Evolutionary conservation across 73 alveolate species (phyloP).

Genomic region (Symbiodinium pilosum): DNA sequence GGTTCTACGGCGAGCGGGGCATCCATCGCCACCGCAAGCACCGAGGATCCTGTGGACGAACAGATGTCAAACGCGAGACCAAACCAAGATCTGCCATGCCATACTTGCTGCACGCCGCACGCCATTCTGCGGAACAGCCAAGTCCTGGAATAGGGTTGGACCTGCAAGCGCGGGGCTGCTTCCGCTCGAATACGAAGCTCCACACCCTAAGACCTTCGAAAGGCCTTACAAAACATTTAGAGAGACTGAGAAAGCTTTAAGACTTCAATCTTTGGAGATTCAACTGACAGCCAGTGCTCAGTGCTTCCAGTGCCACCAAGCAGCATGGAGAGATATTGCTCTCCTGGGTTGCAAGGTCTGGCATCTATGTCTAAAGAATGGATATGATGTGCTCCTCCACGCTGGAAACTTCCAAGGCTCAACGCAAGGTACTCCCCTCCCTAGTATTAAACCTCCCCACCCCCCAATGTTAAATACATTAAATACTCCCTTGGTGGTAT

Average conservation of each 20-base stretch:
- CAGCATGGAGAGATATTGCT: conserved; percentile 2
- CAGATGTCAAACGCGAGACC: too few species aligned
- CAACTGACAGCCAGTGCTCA: not conserved
- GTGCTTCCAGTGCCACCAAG: not conserved
- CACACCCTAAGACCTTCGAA: not conserved
- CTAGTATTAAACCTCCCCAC: too few species aligned
- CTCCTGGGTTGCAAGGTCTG: too few species aligned
- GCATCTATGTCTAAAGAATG: too few species aligned
- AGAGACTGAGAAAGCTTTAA: too few species aligned
- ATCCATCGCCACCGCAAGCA: conserved; percentile 3
- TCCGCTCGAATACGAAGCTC: not conserved
- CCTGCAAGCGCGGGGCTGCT: not conserved
- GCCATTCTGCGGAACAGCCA: not conserved
- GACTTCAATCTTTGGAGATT: too few species aligned
- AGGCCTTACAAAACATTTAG: too few species aligned
- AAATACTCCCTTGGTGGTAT: too few species aligned
- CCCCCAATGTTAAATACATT: too few species aligned
- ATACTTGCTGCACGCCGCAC: not conserved
- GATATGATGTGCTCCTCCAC: too few species aligned
- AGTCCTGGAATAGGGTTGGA: conserved; percentile 20
- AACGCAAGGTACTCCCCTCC: too few species aligned
- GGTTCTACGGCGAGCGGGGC: conserved; percentile 10
- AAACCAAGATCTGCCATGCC: not conserved
- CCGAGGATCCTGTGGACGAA: not conserved
- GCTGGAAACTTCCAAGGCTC: too few species aligned